Percentiles rank a stretch among this genome's conserved stretches.
phyloP scores from a whole-genome alignment of 306 rosid species.

The Datisca glomerata region DNA sequence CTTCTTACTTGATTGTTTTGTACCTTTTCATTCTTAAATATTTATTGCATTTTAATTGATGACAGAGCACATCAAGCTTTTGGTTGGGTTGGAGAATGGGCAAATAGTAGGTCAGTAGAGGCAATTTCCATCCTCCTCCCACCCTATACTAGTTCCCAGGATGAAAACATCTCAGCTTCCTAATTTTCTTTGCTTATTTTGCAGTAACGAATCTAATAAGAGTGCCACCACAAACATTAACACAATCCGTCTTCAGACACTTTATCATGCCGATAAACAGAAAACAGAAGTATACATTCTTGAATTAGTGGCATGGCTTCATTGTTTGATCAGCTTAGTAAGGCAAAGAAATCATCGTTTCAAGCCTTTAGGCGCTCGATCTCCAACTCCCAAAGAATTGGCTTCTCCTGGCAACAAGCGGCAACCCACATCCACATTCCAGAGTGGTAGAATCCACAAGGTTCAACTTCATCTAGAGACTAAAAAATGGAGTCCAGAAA shows the following conservation, averaged over 20 bases:
- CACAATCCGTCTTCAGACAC: slow-evolving; percentile 66
- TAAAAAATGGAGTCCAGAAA: slow-evolving; percentile 28
- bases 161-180: background rate
- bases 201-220: slow-evolving; percentile 59
- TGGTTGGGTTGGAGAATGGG: slow-evolving; percentile 99
- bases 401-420: slow-evolving; percentile 43
- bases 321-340: slow-evolving; percentile 40
- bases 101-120: slow-evolving; percentile 56
- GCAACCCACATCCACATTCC: slow-evolving; percentile 13
- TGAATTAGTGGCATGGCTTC: slow-evolving; percentile 62
- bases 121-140: background rate
- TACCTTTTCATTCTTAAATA: slow-evolving; percentile 2
- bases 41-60: slow-evolving; percentile 10
- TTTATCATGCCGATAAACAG: slow-evolving; percentile 67
- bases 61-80: slow-evolving; percentile 92
- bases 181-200: slow-evolving; percentile 10
- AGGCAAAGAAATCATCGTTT: slow-evolving; percentile 41
- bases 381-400: slow-evolving; percentile 47
- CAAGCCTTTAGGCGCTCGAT: slow-evolving; percentile 32
- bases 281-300: slow-evolving; percentile 54
- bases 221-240: slow-evolving; percentile 22
- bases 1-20: background rate
- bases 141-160: background rate
- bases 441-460: slow-evolving; percentile 14
- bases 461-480: slow-evolving; percentile 39